Evolutionary conservation across 768 basidiomycete species (phyloP).

Genomic region (Mycena olivaceomarginata): DNA sequence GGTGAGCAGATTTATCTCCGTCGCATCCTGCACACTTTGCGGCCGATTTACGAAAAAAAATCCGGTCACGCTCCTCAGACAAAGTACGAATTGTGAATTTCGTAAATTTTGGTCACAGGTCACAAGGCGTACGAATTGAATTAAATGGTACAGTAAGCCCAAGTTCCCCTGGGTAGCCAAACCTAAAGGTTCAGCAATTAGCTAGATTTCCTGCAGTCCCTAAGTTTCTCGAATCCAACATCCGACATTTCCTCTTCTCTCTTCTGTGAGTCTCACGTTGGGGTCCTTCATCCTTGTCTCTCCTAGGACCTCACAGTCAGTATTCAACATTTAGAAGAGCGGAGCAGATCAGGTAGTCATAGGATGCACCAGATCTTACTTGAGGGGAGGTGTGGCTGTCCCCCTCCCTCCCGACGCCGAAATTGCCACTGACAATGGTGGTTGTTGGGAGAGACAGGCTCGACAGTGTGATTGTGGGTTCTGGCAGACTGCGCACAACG

Average conservation of each 20-base stretch:
- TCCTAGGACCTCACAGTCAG: conserved; percentile 13
- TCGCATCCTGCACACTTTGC: too few relatives aligned
- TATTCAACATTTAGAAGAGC: conserved; percentile 12
- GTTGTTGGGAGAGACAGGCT: conserved; percentile 11
- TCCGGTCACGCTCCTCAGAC: too few relatives aligned
- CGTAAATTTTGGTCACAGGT: too few relatives aligned
- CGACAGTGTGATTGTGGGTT: not conserved
- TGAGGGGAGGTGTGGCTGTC: conserved; percentile 14
- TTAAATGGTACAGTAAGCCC: too few relatives aligned
- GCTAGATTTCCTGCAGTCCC: not conserved
- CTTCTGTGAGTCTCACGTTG: conserved; percentile 7
- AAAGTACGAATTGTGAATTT: too few relatives aligned
- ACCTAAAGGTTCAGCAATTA: too few relatives aligned
- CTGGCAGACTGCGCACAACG: conserved; percentile 10
- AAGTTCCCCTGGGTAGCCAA: too few relatives aligned
- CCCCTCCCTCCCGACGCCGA: conserved; percentile 6
- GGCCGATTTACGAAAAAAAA: too few relatives aligned
- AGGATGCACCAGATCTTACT: conserved; percentile 14
- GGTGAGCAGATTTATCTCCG: too few relatives aligned
- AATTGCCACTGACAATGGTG: conserved; percentile 10
- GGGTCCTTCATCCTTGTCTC: conserved; percentile 9
- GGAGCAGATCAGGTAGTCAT: conserved; percentile 1
- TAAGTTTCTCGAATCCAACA: conserved; percentile 11
- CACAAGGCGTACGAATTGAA: too few relatives aligned
- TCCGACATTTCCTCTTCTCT: conserved; percentile 7